phyloP scores from a whole-genome alignment of 441 rosid species.

The Arabidopsis lyrata region DNA sequence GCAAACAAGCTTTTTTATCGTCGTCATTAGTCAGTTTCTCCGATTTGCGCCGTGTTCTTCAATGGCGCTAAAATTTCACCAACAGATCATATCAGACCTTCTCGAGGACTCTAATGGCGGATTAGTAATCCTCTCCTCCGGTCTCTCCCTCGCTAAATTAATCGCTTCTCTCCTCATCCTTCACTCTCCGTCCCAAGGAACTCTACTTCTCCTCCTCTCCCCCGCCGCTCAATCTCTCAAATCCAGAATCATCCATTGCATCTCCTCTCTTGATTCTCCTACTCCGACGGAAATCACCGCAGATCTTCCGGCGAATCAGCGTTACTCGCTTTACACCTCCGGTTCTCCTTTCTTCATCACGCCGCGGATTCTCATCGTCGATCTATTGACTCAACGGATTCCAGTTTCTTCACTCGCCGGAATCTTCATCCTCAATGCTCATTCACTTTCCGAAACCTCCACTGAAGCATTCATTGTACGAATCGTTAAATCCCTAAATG shows the following conservation, averaged over 20 bases:
- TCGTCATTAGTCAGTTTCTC: not conserved
- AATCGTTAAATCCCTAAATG: slow-evolving; percentile 67
- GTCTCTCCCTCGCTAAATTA: slow-evolving; percentile 80
- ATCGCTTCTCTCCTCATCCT: slow-evolving; percentile 74
- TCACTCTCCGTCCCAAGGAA: slow-evolving; percentile 77
- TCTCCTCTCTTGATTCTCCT: slow-evolving; percentile 40
- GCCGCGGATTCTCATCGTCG: slow-evolving; percentile 92
- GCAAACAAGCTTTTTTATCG: too few relatives aligned
- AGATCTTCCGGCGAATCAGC: slow-evolving; percentile 78
- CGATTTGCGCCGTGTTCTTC: slow-evolving; percentile 28
- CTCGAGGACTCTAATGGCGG: slow-evolving; percentile 82
- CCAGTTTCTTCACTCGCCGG: slow-evolving; percentile 73
- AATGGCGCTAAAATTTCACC: slow-evolving; percentile 83
- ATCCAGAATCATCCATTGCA: slow-evolving; percentile 63
- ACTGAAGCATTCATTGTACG: slow-evolving; percentile 90
- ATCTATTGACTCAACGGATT: slow-evolving; percentile 65
- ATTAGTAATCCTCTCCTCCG: slow-evolving; percentile 80
- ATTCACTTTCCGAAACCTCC: slow-evolving; percentile 79
- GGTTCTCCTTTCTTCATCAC: slow-evolving; percentile 75
- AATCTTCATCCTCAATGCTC: slow-evolving; percentile 65
- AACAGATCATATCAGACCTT: slow-evolving; percentile 79
- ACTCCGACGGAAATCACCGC: slow-evolving; percentile 73
- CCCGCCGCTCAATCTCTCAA: slow-evolving; percentile 69
- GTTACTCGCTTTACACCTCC: slow-evolving; percentile 84
- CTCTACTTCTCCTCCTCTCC: slow-evolving; percentile 71